A percentile compares a stretch with the other conserved stretches of the same genome.
Evolutionary conservation across 2,329 filamentous ascomycete genomes (phyloP).

Genomic region (Geosmithia morbida): DNA sequence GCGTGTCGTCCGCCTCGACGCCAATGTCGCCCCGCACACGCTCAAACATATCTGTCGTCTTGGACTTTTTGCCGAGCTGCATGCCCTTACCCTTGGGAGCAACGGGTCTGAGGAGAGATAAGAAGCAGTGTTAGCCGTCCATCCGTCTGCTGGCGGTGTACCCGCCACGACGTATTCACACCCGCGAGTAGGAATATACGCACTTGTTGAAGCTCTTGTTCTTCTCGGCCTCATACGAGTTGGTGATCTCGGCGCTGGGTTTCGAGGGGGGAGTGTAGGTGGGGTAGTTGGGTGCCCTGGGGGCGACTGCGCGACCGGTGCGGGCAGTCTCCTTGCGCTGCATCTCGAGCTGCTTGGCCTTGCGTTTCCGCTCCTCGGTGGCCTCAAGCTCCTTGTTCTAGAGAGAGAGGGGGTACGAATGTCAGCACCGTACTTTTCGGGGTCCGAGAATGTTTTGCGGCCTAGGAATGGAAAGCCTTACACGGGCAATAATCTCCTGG

Average conservation of each 20-base stretch:
- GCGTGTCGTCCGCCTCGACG: slow-evolving; percentile 65
- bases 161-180: background rate
- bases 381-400: slow-evolving; percentile 98
- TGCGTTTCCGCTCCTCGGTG: slow-evolving; percentile 93
- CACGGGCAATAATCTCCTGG: slow-evolving; percentile 89
- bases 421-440: background rate
- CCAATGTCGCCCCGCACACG: slow-evolving; percentile 85
- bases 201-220: slow-evolving; percentile 80
- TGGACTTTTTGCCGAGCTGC: slow-evolving; percentile 98
- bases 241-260: slow-evolving; percentile 68
- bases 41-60: slow-evolving; percentile 95
- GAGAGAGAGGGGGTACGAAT: slow-evolving; percentile 9
- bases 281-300: slow-evolving; percentile 71
- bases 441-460: too few relatives aligned
- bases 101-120: slow-evolving; percentile 28
- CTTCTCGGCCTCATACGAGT: slow-evolving; percentile 94
- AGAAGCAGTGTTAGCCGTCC: slow-evolving; percentile 4
- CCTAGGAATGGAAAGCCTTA: slow-evolving; percentile 23
- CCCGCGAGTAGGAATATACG: slow-evolving; percentile 10
- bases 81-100: slow-evolving; percentile 89
- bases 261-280: slow-evolving; percentile 74
- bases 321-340: slow-evolving; percentile 93
- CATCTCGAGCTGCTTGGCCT: slow-evolving; percentile 97
- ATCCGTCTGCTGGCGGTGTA: background rate
- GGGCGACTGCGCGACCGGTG: slow-evolving; percentile 48